A percentile compares a stretch with the other conserved stretches of the same genome.
These are phyloP conservation scores for Veloporphyrellus conicus DNA, from an alignment of 1,284 basidiomycete genomes.

Conservation along the genomic window DNA sequence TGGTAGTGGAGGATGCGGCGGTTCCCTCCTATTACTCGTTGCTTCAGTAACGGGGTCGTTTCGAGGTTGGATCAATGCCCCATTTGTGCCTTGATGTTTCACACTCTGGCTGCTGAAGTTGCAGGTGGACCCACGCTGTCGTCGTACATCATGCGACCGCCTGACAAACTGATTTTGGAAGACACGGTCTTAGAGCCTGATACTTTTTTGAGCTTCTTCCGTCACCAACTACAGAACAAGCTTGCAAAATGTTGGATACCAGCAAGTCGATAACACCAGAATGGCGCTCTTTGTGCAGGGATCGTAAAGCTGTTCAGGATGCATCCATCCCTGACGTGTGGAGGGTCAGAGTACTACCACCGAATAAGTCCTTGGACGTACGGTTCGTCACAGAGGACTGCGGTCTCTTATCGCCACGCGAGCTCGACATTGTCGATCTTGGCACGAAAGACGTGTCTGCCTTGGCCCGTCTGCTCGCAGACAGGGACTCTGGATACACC, in stretches of 20 bases:
- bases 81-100: background rate
- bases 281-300: conserved; percentile 20
- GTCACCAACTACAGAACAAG: background rate
- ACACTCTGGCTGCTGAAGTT: background rate
- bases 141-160: background rate
- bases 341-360: conserved; percentile 34
- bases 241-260: background rate
- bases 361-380: conserved; percentile 48
- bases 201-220: background rate
- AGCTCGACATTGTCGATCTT: conserved; percentile 63
- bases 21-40: too few relatives aligned
- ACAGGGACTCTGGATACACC: conserved; percentile 38
- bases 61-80: background rate
- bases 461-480: conserved; percentile 37
- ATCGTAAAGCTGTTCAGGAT: conserved; percentile 20
- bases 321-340: conserved; percentile 26
- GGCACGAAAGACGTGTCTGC: conserved; percentile 37
- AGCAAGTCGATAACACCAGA: background rate
- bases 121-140: background rate
- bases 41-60: background rate
- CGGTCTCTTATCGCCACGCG: conserved; percentile 55
- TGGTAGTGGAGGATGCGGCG: too few relatives aligned
- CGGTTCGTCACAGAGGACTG: conserved; percentile 52
- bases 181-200: background rate
- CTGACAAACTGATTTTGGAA: background rate